These are phyloP conservation scores for Myrica gale DNA, from an alignment of 306 rosid species.

Conservation along the genomic window DNA sequence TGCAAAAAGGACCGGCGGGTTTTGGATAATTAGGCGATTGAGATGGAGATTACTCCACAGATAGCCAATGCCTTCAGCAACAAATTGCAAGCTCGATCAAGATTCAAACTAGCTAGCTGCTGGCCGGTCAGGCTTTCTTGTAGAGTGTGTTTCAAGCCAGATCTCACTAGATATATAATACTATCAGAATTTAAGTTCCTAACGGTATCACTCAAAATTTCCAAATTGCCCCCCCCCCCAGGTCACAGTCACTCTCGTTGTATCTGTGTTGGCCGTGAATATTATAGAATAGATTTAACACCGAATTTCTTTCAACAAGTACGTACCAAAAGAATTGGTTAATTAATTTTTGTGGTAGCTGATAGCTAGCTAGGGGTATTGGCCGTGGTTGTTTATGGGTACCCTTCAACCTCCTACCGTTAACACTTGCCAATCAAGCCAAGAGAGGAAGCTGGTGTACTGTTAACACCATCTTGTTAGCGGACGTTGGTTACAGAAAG, in stretches of 20 bases:
- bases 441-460: constrained; percentile 14
- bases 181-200: constrained; percentile 15
- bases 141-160: constrained; percentile 60
- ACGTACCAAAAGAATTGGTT: no score
- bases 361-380: not conserved
- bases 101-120: constrained; percentile 10
- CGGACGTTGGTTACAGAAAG: constrained; percentile 34
- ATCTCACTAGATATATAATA: not conserved
- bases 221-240: constrained; percentile 8
- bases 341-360: no score
- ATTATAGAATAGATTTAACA: constrained; percentile 11
- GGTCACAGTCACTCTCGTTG: not conserved
- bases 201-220: constrained; percentile 20
- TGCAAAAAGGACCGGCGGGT: constrained; percentile 22
- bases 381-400: constrained; percentile 39
- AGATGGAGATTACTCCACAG: constrained; percentile 33
- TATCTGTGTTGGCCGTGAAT: not conserved
- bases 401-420: constrained; percentile 60
- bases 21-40: constrained; percentile 64
- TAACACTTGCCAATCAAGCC: constrained; percentile 52
- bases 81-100: constrained; percentile 31
- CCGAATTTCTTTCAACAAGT: not conserved
- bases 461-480: constrained; percentile 37
- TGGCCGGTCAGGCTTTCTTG: constrained; percentile 37
- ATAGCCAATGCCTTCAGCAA: constrained; percentile 38